Evolutionary conservation across 352 stramenopile species (phyloP), one percentile per base, ranked within the genome.

Genomic region (Thalassiosira exigua): DNA sequence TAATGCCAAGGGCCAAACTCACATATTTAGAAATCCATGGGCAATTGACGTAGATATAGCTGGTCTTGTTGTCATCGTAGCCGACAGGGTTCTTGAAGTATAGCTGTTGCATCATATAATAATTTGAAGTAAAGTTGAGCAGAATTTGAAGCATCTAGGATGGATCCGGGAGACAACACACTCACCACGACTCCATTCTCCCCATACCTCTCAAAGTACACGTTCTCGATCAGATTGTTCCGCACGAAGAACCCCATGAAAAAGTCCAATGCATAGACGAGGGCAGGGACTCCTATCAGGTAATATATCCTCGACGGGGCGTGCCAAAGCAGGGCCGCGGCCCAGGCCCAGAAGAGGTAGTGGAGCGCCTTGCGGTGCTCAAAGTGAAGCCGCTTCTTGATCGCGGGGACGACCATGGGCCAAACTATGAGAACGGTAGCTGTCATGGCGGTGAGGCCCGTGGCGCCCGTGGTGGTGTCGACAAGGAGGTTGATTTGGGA

Each of bases 331-430:
- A 84, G 27, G 11, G 54, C 69, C 21, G 41, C 36, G 9, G 21
- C 75, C 75, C 75, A 84, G 22, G 74, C 2, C 24, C 72, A 50
- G 1, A 57, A 75, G 1, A 84, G 69, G 32, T 84, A 84, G 41
- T 84, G 75, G 42, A 84, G 69, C 19, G 7, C n/a, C n/a, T n/a
- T n/a, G n/a, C n/a, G n/a, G n/a, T n/a, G 70, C 56, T 83, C 75
- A 50, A 79, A 83, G 5, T 32, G 48, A 29, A 82, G 61, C 12
- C 41, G 41, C 44, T 79, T 75, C 21, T 83, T 83, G 41, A 83
- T 46, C 30, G 44, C 69, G 2, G 68, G 75, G 14, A 79, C 51
- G 3, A 59, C 64, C 75, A 84, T 84, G 21, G 75, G 75, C 14
- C 75, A 51, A n/a, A 75, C 59, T 21, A 84, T 75, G 4, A 84